Percentiles rank a stretch among this genome's conserved stretches.
Conservation (phyloP, 805 yeast genomes). For the Pichia kluyveri region DNA sequence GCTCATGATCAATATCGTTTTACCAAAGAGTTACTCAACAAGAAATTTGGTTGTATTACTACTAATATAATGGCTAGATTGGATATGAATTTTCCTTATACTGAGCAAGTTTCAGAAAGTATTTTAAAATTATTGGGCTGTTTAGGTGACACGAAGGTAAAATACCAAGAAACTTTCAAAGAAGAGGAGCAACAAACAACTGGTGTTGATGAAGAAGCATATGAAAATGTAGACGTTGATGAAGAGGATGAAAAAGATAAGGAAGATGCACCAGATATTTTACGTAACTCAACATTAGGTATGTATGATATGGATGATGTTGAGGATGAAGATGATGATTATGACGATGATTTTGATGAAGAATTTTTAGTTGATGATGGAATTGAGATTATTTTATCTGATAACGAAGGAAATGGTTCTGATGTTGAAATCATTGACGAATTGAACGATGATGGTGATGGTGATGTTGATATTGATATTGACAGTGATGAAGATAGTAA, state of each 20-base stretch:
- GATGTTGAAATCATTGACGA: slow-evolving; percentile 21
- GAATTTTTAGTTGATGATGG: slow-evolving; percentile 13
- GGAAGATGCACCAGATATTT: slow-evolving; percentile 76
- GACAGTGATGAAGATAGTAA: slow-evolving; percentile 25
- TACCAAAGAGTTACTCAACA: slow-evolving; percentile 60
- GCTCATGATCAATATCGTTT: slow-evolving; percentile 56
- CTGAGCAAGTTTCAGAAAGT: slow-evolving; percentile 49
- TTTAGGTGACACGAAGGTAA: slow-evolving; percentile 47
- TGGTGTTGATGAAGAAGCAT: slow-evolving; percentile 29
- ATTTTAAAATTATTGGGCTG: slow-evolving; percentile 51
- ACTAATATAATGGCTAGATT: slow-evolving; percentile 52
- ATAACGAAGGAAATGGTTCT: slow-evolving; percentile 15
- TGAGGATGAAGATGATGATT: slow-evolving; percentile 19
- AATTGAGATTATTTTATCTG: slow-evolving; percentile 26
- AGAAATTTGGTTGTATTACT: slow-evolving; percentile 48
- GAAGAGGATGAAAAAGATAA: slow-evolving; percentile 36
- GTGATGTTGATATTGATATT: slow-evolving; percentile 20
- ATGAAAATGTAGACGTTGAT: neutral
- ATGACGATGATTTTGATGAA: slow-evolving; percentile 19
- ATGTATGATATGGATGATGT: slow-evolving; percentile 78
- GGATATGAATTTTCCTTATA: slow-evolving; percentile 66
- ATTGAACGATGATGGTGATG: slow-evolving; percentile 20
- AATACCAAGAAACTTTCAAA: slow-evolving; percentile 50
- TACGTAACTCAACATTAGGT: slow-evolving; percentile 83
- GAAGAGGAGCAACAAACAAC: slow-evolving; percentile 21